Evolutionary conservation across 139 green algal species (phyloP), one percentile per base, ranked within the genome.

Genomic region (Closterium sp.): DNA sequence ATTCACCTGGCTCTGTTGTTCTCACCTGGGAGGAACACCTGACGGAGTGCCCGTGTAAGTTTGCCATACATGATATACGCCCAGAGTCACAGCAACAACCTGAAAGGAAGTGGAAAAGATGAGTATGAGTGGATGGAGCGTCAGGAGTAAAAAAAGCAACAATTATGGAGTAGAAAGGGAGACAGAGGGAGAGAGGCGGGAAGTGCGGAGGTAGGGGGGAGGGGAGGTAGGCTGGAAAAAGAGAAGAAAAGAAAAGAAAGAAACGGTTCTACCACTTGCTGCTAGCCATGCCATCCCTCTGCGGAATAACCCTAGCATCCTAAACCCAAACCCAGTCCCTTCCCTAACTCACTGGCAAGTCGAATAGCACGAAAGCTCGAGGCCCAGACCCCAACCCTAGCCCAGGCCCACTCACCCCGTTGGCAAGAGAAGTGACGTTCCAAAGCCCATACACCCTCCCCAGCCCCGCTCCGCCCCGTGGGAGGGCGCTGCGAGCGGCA

Each of bases 381-480:
- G 34, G 4, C 34, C n/a, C n/a, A n/a, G n/a, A 87, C n/a, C 84
- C 84, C 2, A 89, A 42, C 21, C 21, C 19, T 38, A 19, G 9
- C 11, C 30, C 13, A n/a, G n/a, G n/a, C n/a, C 86, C n/a, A 89
- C 30, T 38, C 86, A 50, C 86, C 28, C 21, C 86, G 21, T 94
- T 94, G 13, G 34, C 29, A 11, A 94, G 24, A 4, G 91, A 94
- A 29, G 91, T 94, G 29, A 70, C 88, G 88, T 94, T 94, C 91
- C 91, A 94, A 0, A 94, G 91, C 24, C 70, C 70, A 28, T 94
- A 94, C 13, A 93, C 30, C 9, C 91, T 50, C 17, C 88, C 34
- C 88, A 94, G 34, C 29, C 88, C 89, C 13, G 91, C 91, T 19
- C 88, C 91, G 0, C 62, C 29, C 24, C 88, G n/a, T n/a, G n/a